A percentile compares a stretch with the other conserved stretches of the same genome.
phyloP scores from a whole-genome alignment of 1,284 basidiomycete genomes.

The Microbotryum violaceum region DNA sequence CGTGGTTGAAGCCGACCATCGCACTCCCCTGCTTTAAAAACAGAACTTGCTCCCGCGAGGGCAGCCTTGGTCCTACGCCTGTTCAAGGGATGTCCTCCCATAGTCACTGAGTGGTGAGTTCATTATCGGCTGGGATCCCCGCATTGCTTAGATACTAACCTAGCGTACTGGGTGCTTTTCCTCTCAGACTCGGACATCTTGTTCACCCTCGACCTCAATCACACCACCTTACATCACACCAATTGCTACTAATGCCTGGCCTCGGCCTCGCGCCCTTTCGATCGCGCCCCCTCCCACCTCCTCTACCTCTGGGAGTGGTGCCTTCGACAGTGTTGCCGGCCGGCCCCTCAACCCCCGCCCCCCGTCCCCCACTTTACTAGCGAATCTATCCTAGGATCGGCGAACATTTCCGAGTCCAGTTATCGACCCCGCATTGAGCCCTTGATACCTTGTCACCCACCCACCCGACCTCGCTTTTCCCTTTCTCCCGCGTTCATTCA shows the following conservation, averaged over 20 bases:
- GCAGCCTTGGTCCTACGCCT: no score
- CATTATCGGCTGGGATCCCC: no score
- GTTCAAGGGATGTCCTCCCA: no score
- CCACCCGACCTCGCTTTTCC: background rate
- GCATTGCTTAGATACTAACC: no score
- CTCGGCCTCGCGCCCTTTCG: background rate
- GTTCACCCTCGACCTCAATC: background rate
- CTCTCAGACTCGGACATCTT: background rate
- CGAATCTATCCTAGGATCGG: no score
- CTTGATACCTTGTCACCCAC: background rate
- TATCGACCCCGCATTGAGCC: background rate
- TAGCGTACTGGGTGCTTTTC: background rate
- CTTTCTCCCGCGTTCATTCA: background rate
- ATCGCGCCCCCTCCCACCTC: background rate
- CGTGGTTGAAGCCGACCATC: background rate
- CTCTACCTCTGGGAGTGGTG: background rate
- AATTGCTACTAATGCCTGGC: background rate
- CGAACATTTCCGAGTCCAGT: no score
- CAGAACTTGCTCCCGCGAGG: background rate
- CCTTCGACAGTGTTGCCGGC: background rate
- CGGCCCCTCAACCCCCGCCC: constrained; percentile 7
- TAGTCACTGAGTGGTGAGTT: background rate
- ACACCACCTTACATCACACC: background rate
- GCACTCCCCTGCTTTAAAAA: background rate
- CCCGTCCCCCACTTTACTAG: background rate